phyloP scores from a whole-genome alignment of 345 rosid genomes.

The Tarenaya hassleriana region DNA sequence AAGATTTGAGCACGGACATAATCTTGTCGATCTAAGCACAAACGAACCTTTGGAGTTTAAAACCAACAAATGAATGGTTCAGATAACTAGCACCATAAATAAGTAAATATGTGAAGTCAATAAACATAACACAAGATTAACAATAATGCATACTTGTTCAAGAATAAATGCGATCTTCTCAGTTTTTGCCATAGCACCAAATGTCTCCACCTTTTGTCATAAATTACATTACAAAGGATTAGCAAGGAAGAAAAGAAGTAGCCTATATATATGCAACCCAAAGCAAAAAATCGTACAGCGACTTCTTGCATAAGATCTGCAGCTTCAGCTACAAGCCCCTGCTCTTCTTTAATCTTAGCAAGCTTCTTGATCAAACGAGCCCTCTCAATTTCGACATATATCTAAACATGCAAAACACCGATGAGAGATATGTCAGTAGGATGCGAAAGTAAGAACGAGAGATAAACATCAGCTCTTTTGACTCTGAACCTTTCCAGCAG shows the following conservation, averaged over 20 bases:
- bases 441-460: background rate
- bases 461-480: conserved; percentile 3
- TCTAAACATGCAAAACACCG: conserved; percentile 32
- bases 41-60: conserved; percentile 51
- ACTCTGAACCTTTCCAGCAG: conserved; percentile 79
- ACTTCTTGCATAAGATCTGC: conserved; percentile 98
- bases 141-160: conserved; percentile 54
- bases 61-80: background rate
- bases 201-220: conserved; percentile 71
- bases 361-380: conserved; percentile 83
- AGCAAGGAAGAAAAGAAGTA: background rate
- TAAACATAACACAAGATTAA: background rate
- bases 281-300: conserved; percentile 50
- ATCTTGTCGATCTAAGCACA: conserved; percentile 88
- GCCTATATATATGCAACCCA: background rate
- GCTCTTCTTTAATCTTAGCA: conserved; percentile 90
- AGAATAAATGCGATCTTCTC: conserved; percentile 95
- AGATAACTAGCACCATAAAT: conserved; percentile 2
- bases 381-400: conserved; percentile 90
- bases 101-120: background rate
- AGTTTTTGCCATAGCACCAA: conserved; percentile 96
- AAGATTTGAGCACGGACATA: conserved; percentile 86
- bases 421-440: background rate
- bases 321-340: conserved; percentile 85
- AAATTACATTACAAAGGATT: background rate